Evolutionary conservation across 1,139 yeast genomes (phyloP), one percentile per base, ranked within the genome.

Genomic region (Pichiaceae sp.): DNA sequence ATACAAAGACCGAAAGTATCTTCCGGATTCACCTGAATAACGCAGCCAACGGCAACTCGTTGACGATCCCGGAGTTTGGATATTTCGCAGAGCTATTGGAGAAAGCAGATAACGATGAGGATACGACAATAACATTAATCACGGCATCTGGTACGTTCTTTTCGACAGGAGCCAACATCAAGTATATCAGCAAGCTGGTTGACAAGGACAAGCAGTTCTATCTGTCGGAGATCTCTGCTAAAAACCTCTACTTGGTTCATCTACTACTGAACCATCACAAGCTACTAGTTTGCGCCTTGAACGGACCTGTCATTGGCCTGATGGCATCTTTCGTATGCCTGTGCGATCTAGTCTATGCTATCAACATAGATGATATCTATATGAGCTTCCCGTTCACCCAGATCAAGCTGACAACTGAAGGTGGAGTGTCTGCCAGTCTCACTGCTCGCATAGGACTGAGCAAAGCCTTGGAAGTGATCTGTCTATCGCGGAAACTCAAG

Each of bases 221-320:
- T 25, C 43, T 50, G 21, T 46, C 53, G 12, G 39, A 45, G 24
- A 47, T 55, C 18, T 46, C 57, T 12, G 74, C 86, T 8, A 72
- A 89, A 53, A 86, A 86, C 56, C 69, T 78, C 19, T 77, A 70
- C 50, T 62, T 85, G 40, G 79, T 93, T 6, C 75, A 78, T 44
- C 64, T 81, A 32, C 78, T 84, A 57, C 73, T 75, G 48, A 72
- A 75, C 51, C 96, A 86, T 57, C 63, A 70, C 17, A 87, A 86
- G 58, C 68, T 85, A 4, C 63, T 86, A 37, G 79, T 79, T 19
- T 76, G 78, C 29, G 89, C 91, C 11, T 66, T 86, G 42, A 86
- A 86, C 51, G 96, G 96, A 1, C 95, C 96, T 0, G 95, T 78
- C 11, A 73, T 86, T 45, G 96, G 96, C 0, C 68, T 86, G 43